phyloP scores from a whole-genome alignment of 768 basidiomycete genomes.

The Phaeotremella fagi region DNA sequence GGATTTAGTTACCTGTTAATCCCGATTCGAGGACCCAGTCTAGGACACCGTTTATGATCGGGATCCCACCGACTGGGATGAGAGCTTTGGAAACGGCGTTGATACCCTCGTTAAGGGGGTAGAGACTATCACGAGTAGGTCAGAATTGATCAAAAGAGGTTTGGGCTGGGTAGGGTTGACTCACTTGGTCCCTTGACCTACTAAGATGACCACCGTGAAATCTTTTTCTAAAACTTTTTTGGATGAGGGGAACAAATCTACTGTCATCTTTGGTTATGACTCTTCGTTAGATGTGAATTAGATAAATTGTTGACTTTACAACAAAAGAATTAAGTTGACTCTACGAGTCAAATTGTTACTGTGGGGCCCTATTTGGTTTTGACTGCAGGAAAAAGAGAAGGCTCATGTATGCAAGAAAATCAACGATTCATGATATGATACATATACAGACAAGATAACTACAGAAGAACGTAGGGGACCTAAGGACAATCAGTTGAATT shows the following conservation, averaged over 20 bases:
- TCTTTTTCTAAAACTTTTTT: slow-evolving; percentile 51
- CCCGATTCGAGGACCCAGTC: slow-evolving; percentile 84
- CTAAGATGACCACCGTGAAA: slow-evolving; percentile 80
- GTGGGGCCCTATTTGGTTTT: too few relatives aligned
- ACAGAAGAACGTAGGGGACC: too few relatives aligned
- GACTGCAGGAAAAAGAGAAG: too few relatives aligned
- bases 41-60: slow-evolving; percentile 76
- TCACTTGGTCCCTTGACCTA: slow-evolving; percentile 89
- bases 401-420: too few relatives aligned
- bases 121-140: slow-evolving; percentile 29
- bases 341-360: too few relatives aligned
- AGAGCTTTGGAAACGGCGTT: slow-evolving; percentile 66
- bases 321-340: too few relatives aligned
- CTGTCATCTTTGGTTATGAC: background rate
- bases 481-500: too few relatives aligned
- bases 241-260: slow-evolving; percentile 13
- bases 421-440: too few relatives aligned
- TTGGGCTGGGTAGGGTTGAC: slow-evolving; percentile 29
- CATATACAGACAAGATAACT: too few relatives aligned
- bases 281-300: background rate
- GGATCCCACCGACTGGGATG: slow-evolving; percentile 78
- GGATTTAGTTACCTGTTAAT: slow-evolving; percentile 60
- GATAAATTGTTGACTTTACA: too few relatives aligned
- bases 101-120: slow-evolving; percentile 59
- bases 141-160: slow-evolving; percentile 1